Percentiles rank a stretch among this genome's conserved stretches.
These are phyloP conservation scores for Conoideocrella luteorostrata DNA, from an alignment of 2,329 filamentous ascomycete genomes.

Conservation along the genomic window DNA sequence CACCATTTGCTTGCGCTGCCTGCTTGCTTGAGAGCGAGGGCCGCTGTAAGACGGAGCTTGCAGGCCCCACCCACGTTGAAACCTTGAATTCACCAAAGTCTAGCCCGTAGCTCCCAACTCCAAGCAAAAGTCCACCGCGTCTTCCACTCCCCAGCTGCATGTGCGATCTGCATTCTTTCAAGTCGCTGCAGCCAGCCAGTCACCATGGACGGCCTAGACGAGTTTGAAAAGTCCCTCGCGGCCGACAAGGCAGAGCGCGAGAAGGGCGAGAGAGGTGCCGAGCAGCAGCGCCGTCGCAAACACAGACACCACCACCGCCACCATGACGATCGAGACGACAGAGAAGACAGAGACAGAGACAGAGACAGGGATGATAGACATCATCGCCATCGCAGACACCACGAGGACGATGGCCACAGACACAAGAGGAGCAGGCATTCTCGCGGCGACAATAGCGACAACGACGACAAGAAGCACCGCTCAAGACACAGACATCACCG, in stretches of 20 bases:
- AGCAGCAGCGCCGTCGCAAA: slow-evolving; percentile 38
- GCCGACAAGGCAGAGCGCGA: slow-evolving; percentile 53
- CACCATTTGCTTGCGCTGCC: too few species aligned
- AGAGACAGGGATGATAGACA: slow-evolving; percentile 22
- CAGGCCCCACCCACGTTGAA: too few species aligned
- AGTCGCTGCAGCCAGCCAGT: too few species aligned
- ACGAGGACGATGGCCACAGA: slow-evolving; percentile 38
- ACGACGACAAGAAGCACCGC: slow-evolving; percentile 36
- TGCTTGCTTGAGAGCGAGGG: too few species aligned
- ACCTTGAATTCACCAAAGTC: too few species aligned
- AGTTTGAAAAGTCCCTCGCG: slow-evolving; percentile 73
- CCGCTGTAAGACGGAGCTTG: too few species aligned
- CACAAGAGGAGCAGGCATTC: slow-evolving; percentile 56
- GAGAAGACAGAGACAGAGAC: slow-evolving; percentile 19
- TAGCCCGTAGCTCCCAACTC: too few species aligned
- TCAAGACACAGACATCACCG: slow-evolving; percentile 25
- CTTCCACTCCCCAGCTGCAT: too few species aligned
- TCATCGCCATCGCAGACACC: slow-evolving; percentile 23
- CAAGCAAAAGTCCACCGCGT: too few species aligned
- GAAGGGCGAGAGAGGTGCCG: slow-evolving; percentile 36
- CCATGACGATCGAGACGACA: slow-evolving; percentile 35
- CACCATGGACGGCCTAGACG: slow-evolving; percentile 50
- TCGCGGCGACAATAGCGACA: slow-evolving; percentile 42
- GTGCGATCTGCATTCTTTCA: too few species aligned
- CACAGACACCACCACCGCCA: slow-evolving; percentile 43